These are phyloP conservation scores for Kwoniella newhampshirensis DNA, from an alignment of 768 basidiomycete species.

Conservation along the genomic window DNA sequence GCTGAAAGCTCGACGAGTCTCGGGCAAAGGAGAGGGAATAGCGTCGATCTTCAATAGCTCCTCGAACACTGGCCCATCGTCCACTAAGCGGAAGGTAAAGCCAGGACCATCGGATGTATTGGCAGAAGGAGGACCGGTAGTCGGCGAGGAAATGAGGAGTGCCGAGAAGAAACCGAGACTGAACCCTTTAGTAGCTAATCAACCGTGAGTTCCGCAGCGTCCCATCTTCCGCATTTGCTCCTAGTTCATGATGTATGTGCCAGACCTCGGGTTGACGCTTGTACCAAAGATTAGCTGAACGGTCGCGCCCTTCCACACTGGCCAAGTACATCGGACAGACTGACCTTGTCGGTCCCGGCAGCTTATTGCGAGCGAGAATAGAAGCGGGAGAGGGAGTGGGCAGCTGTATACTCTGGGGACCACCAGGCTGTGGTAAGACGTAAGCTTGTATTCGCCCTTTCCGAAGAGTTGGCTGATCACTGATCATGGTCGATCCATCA, in stretches of 20 bases:
- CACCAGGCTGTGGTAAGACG: conserved; percentile 54
- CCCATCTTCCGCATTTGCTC: background rate
- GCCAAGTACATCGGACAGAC: conserved; percentile 72
- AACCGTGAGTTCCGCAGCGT: conserved; percentile 35
- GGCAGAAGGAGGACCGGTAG: background rate
- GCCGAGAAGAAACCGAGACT: conserved; percentile 38
- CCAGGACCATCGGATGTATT: background rate
- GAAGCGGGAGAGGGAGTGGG: conserved; percentile 58
- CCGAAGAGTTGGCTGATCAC: background rate
- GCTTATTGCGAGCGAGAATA: conserved; percentile 61
- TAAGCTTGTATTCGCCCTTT: conserved; percentile 26
- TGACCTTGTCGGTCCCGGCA: conserved; percentile 63
- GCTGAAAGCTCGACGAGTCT: conserved; percentile 4
- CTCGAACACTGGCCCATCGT: background rate
- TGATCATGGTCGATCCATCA: conserved; percentile 56
- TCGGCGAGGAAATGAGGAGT: background rate
- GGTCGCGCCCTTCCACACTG: conserved; percentile 65
- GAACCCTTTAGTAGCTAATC: conserved; percentile 46
- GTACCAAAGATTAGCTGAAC: conserved; percentile 62
- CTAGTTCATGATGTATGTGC: background rate
- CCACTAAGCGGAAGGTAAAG: conserved; percentile 7
- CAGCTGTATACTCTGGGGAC: conserved; percentile 56
- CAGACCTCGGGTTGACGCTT: background rate
- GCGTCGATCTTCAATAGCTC: conserved; percentile 14
- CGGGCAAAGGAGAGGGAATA: conserved; percentile 2